Percentiles rank a stretch among this genome's conserved stretches.
phyloP scores from a whole-genome alignment of 2,329 filamentous ascomycete genomes.

The Graphilbum sp. region DNA sequence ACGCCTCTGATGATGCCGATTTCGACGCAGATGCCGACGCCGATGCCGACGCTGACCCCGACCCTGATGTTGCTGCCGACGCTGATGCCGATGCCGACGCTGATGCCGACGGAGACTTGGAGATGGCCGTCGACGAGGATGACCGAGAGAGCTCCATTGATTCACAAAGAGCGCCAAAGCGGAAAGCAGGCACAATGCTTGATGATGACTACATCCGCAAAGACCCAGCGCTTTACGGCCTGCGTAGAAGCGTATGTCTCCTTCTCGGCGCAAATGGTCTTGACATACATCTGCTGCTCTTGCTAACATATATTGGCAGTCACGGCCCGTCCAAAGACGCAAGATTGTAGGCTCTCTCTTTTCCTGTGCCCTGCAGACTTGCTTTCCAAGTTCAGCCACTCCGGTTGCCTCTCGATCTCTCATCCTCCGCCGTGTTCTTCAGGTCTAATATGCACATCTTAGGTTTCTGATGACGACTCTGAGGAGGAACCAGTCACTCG shows the following conservation, averaged over 20 bases:
- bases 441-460: conserved; percentile 2
- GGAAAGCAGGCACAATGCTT: conserved; percentile 44
- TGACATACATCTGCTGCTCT: no score
- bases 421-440: conserved; percentile 12
- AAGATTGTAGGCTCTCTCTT: conserved; percentile 34
- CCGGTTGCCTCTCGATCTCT: not conserved
- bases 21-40: conserved; percentile 39
- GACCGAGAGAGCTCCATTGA: conserved; percentile 54
- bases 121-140: conserved; percentile 27
- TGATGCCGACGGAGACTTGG: conserved; percentile 56
- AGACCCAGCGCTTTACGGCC: conserved; percentile 87
- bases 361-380: no score
- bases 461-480: conserved; percentile 23
- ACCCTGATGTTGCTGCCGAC: conserved; percentile 14
- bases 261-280: no score
- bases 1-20: conserved; percentile 53
- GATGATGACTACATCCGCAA: conserved; percentile 76
- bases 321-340: conserved; percentile 39
- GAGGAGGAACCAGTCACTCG: conserved; percentile 37
- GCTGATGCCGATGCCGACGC: conserved; percentile 45
- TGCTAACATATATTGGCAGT: conserved; percentile 27
- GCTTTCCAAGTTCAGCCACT: no score
- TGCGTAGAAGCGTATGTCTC: conserved; percentile 80
- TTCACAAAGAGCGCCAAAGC: conserved; percentile 54
- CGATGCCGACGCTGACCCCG: conserved; percentile 27